Base-by-base conservation (phyloP, 1,139 yeast genomes). In the Entelexis sorbosivorans region DNA sequence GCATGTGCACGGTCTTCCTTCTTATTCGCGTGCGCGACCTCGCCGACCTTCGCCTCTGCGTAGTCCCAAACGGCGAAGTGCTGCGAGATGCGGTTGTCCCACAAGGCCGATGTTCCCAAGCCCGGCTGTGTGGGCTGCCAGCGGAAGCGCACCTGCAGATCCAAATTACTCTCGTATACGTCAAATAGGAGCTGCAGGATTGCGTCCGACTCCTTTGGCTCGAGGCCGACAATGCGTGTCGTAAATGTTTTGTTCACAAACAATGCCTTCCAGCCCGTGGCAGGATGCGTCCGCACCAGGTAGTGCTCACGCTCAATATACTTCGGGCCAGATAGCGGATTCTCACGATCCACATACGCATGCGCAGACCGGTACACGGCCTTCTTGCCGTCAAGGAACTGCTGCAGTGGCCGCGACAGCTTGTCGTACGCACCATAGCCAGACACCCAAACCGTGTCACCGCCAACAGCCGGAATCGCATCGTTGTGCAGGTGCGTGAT, bases 371-470 rank as follows among this genome's bases (percentile, higher is more conserved):
- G 51, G 51, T 36, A 63, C 59, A 44, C 60, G 57, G 43, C 63
- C 55, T 76, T 73, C 57, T 79, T 72, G 3, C 78, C 78, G 50
- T 75, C 76, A 53, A 81, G 66, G 61, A 77, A 72, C 55, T 74
- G 67, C 63, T 77, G 74, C 64, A 82, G 73, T 10, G 70, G 72
- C 17, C 83, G 83, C 2, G 87, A 81, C 54, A 82, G 71, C 61
- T 83, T 72, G 56, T 81, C 78, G 65, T 80, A 82, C 19, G 84
- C 80, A 57, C 79, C 86, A 53, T 76, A 74, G 31, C 79, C 73
- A 55, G 78, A 81, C 10, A 78, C 73, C 68, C 82, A 82, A 50
- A 78, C 66, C 16, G 91, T 82, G 64, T 82, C 89, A 52, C 88
- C 88, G 52, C 89, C 89, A 17, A 76, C 64, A 48, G 73, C 75